phyloP scores from a whole-genome alignment of 1,139 yeast species.

The Ogataea hybrid region DNA sequence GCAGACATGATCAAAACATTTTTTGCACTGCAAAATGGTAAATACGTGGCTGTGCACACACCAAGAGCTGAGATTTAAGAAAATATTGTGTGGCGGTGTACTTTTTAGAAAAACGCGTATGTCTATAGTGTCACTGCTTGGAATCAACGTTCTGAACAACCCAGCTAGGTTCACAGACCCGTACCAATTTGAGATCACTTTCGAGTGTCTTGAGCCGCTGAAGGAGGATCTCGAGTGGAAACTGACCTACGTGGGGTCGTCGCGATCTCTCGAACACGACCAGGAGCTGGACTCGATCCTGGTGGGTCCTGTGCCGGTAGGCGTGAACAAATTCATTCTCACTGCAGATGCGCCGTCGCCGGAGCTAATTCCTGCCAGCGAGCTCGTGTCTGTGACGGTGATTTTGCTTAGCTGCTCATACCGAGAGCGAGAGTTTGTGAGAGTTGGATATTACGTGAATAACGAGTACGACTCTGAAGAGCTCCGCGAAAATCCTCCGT shows the following conservation, averaged over 20 bases:
- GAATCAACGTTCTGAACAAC: constrained; percentile 88
- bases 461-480: constrained; percentile 95
- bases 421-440: constrained; percentile 88
- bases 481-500: constrained; percentile 89
- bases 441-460: constrained; percentile 96
- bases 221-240: constrained; percentile 97
- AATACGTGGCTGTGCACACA: constrained; percentile 4
- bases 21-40: constrained; percentile 1
- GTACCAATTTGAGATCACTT: constrained; percentile 94
- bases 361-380: constrained; percentile 92
- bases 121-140: constrained; percentile 93
- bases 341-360: constrained; percentile 97
- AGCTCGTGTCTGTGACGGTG: constrained; percentile 92
- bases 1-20: constrained; percentile 1
- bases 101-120: constrained; percentile 35
- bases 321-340: constrained; percentile 87
- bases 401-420: constrained; percentile 89
- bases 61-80: neutral
- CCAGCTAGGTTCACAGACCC: constrained; percentile 95
- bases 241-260: constrained; percentile 92
- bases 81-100: constrained; percentile 3
- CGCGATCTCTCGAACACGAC: constrained; percentile 90
- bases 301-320: constrained; percentile 98
- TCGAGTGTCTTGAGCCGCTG: constrained; percentile 91
- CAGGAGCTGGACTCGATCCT: constrained; percentile 93